Base-by-base conservation (phyloP, 805 yeast species). In the Ogataea henricii region DNA sequence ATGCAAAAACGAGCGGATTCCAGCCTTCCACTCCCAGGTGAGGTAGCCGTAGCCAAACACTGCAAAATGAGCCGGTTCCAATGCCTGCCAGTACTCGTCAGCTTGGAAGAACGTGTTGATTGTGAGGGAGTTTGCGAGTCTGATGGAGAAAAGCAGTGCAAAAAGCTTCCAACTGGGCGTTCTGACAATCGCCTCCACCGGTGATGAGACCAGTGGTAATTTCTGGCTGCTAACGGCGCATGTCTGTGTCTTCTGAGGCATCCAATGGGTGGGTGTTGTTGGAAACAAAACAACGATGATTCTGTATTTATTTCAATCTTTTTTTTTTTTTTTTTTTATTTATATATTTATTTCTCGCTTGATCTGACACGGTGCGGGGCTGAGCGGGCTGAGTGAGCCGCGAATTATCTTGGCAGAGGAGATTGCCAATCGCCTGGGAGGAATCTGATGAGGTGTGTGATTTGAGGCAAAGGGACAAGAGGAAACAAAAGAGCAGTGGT, bases 11-110 rank as follows among this genome's bases (percentile, higher is more conserved):
- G 96, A 85, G 50, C 99, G 68, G 4, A 94, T 67, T 0, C 83
- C 84, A 40, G 74, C 71, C 20, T 68, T 63, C 99, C 99, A 94
- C 67, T 94, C 99, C 99, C 99, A 94, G 0, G 98, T 89, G 30
- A 82, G 62, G 56, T 81, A 79, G 0, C 99, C 99, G 53, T 83
- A 85, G 1, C 94, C 91, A 63, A 74, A 89, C 0, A 85, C 85
- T 30, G 75, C 69, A 3, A 60, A 48, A 65, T 90, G 96, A 0
- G 98, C 99, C 0, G 97, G 96, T 60, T 94, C 99, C 43, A 94
- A 69, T 0, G 91, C 74, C 67, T 94, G 99, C 82, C 85, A 94
- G 67, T 76, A 94, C 66, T 94, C 99, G 65, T 94, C 99, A 0
- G 99, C 92, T 65, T 94, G 99, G 68, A 94, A 94, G 62, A 82